Percentiles rank a stretch among this genome's conserved stretches.
Conservation (phyloP, 768 basidiomycete genomes). For the Trametopsis cervina region DNA sequence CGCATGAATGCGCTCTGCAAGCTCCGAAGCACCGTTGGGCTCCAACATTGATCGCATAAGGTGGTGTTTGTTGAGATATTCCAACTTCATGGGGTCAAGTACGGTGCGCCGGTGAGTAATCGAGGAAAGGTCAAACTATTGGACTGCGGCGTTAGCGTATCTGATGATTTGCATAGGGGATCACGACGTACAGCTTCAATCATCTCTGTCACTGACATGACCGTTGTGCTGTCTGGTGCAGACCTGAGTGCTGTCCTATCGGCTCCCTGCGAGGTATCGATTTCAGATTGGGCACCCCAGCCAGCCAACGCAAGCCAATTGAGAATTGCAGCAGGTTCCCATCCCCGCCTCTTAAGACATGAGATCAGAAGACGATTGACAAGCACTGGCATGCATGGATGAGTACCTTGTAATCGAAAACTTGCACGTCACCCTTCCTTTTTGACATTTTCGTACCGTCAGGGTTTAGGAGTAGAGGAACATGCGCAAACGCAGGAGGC, state of each 20-base stretch:
- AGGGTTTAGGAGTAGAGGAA: conserved; percentile 83
- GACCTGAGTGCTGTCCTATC: conserved; percentile 19
- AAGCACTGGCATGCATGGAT: neutral
- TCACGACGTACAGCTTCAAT: conserved; percentile 44
- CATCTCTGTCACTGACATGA: conserved; percentile 59
- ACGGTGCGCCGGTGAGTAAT: conserved; percentile 82
- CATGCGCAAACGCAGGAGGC: conserved; percentile 82
- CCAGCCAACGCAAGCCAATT: conserved; percentile 96
- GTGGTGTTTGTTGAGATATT: conserved; percentile 86
- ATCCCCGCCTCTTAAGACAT: conserved; percentile 60
- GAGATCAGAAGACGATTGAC: neutral
- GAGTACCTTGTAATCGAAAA: conserved; percentile 77
- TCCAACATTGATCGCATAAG: conserved; percentile 50
- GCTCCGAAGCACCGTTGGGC: conserved; percentile 40
- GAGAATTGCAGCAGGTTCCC: conserved; percentile 82
- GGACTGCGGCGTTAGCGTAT: neutral
- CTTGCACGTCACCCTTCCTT: conserved; percentile 82
- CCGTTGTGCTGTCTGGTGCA: conserved; percentile 58
- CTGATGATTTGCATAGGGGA: neutral
- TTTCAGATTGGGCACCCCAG: conserved; percentile 62
- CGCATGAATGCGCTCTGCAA: conserved; percentile 49
- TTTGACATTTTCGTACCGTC: conserved; percentile 96
- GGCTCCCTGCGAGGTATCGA: conserved; percentile 8
- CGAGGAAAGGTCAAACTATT: conserved; percentile 67
- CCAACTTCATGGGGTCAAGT: conserved; percentile 73